Base-by-base conservation (phyloP, 768 basidiomycete genomes). In the Mycena capillaripes region DNA sequence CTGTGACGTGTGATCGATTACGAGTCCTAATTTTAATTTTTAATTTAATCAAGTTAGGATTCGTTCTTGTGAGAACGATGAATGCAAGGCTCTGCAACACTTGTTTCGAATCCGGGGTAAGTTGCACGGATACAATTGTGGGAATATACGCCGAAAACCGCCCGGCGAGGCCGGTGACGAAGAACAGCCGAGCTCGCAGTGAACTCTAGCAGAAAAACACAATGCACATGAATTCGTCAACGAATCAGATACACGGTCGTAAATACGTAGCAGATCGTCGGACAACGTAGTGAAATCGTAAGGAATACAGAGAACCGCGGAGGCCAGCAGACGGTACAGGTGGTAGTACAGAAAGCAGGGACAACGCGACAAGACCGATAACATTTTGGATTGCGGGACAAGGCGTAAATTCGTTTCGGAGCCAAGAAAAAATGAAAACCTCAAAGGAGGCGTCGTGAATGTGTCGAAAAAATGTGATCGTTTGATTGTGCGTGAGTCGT, bases 261-360 rank as follows among this genome's bases (percentile, higher is more conserved):
- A 59, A 46, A 50, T 58, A 55, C 70, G 57, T 71, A n/a, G 46
- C n/a, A n/a, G 46, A 62, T 52, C 68, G 46, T 69, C 11, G 29
- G 53, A 48, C 4, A 69, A 30, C 69, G 62, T 65, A 60, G 55
- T 7, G 38, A 57, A 21, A 27, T 25, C 40, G 50, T 27, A 29
- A 36, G 34, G 9, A 46, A 30, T 56, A 69, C 60, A 69, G 50
- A 25, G 10, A 61, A 56, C 29, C 46, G 60, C 68, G 32, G 25
- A 27, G 55, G 40, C 69, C 55, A 27, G 70, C 70, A 60, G 46
- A 58, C 70, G 48, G 70, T 61, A 71, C 62, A 56, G 27, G 16
- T 57, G 46, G 53, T 66, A 58, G 70, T 71, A 71, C 70, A 66
- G 70, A 71, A 56, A 71, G 70, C 70, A 61, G 65, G 56, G 65